These are phyloP conservation scores for Phytophthora pisi DNA, from an alignment of 352 stramenopile genomes.

Conservation along the genomic window DNA sequence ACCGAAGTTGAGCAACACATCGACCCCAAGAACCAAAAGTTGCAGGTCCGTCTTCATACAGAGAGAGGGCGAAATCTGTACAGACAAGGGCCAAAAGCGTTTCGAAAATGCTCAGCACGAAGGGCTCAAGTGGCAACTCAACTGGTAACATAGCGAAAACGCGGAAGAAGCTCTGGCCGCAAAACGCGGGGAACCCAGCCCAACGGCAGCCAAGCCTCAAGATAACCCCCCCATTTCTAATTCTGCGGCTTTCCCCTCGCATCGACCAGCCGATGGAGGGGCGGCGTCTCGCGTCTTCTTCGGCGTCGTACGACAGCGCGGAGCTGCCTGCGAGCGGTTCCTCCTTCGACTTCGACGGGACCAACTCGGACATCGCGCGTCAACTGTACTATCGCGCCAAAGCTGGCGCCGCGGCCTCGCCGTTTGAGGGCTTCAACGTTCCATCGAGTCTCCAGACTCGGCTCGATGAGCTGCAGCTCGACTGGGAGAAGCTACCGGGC, in stretches of 20 bases:
- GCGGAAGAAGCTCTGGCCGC: not conserved
- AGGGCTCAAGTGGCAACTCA: not conserved
- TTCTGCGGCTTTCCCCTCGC: not conserved
- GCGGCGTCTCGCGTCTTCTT: not conserved
- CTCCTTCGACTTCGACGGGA: constrained; percentile 25
- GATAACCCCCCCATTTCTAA: not conserved
- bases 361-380: constrained; percentile 27
- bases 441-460: not conserved
- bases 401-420: not conserved
- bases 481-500: not conserved
- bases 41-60: not conserved
- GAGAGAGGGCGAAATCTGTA: not conserved
- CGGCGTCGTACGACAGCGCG: not conserved
- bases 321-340: not conserved
- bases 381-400: not conserved
- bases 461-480: not conserved
- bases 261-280: not conserved
- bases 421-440: not conserved
- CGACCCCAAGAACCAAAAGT: not conserved
- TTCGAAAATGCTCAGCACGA: not conserved
- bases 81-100: constrained; percentile 1
- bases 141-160: not conserved
- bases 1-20: not conserved
- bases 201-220: not conserved
- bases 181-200: not conserved